phyloP scores from a whole-genome alignment of 768 basidiomycete species.

The Amanita exitialis region DNA sequence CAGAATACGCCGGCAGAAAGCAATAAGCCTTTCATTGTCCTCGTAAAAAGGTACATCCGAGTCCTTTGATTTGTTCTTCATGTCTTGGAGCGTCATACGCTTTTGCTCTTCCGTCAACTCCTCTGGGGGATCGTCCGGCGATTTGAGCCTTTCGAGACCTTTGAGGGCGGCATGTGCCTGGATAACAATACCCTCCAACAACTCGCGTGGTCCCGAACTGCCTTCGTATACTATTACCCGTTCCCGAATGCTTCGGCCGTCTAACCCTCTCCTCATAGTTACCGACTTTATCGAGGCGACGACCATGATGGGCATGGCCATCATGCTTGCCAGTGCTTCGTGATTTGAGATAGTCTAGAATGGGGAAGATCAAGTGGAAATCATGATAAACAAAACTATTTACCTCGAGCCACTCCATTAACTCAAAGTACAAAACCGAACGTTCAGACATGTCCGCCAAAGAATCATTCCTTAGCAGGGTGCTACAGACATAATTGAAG shows the following conservation, averaged over 20 bases:
- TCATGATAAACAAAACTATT: slow-evolving; percentile 5
- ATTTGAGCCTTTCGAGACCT: slow-evolving; percentile 62
- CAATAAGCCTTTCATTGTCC: slow-evolving; percentile 68
- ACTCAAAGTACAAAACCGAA: slow-evolving; percentile 72
- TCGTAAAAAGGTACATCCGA: slow-evolving; percentile 37
- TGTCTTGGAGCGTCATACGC: slow-evolving; percentile 56
- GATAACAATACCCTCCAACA: slow-evolving; percentile 85
- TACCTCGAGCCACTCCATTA: slow-evolving; percentile 91
- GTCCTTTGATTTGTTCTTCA: slow-evolving; percentile 62
- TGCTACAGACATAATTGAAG: slow-evolving; percentile 82
- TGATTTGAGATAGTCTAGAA: slow-evolving; percentile 83
- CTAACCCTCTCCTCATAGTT: slow-evolving; percentile 40
- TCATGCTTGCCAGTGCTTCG: slow-evolving; percentile 89
- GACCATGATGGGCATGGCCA: slow-evolving; percentile 97
- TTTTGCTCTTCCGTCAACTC: slow-evolving; percentile 88
- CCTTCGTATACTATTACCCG: slow-evolving; percentile 86
- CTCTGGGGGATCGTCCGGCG: slow-evolving; percentile 32
- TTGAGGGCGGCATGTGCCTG: slow-evolving; percentile 91
- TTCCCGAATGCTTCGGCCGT: slow-evolving; percentile 48
- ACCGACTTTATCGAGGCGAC: slow-evolving; percentile 56
- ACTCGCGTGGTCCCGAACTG: slow-evolving; percentile 81
- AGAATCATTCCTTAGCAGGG: slow-evolving; percentile 85
- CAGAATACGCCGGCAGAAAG: slow-evolving; percentile 82
- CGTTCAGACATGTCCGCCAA: slow-evolving; percentile 92
- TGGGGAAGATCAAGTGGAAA: slow-evolving; percentile 6